Evolutionary conservation across 805 yeast genomes (phyloP), one percentile per base, ranked within the genome.

Genomic region (Cyberlindnera misumaiensis): DNA sequence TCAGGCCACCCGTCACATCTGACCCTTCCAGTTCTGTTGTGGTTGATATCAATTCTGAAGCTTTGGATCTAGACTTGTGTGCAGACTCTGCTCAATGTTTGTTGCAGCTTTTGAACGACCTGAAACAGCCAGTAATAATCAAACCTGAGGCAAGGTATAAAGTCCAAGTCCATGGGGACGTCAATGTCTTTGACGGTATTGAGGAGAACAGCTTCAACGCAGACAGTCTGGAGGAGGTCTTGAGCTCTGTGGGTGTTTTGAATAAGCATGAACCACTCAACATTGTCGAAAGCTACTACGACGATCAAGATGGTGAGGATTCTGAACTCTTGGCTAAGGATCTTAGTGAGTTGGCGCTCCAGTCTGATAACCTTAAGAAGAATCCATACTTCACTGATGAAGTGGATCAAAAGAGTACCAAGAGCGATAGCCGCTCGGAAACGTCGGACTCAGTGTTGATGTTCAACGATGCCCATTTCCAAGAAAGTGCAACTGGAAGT

Each of bases 1-100:
- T 43, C 12, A 47, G 42, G 18, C 45, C 40, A 8, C 65, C 64
- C 41, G 45, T 63, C 13, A 30, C 27, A 1, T 2, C 32, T 2
- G 41, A 54, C 7, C 31, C 60, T 1, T 38, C 72, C 2, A 75
- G 24, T 14, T 32, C 43, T 11, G 38, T 39, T 3, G 18, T 70
- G 35, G 32, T 79, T 24, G 72, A 70, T 34, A 51, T 78, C 9
- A 68, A 67, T 36, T 45, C 75, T 6, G 83, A 76, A 40, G 62
- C 62, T 13, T 55, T 72, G 12, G 65, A 62, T 15, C 33, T 81
- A 1, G 78, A 77, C 18, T 41, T 80, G 3, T 88, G 96, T 63
- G 90, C 96, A 1, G 97, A 89, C 55, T 86, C 96, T 0, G 70
- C 79, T 0, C 82, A 85, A 50, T 75, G 90, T 11, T 58, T 89